phyloP scores from a whole-genome alignment of 1,284 basidiomycete species.

The Microbotryum violaceum region DNA sequence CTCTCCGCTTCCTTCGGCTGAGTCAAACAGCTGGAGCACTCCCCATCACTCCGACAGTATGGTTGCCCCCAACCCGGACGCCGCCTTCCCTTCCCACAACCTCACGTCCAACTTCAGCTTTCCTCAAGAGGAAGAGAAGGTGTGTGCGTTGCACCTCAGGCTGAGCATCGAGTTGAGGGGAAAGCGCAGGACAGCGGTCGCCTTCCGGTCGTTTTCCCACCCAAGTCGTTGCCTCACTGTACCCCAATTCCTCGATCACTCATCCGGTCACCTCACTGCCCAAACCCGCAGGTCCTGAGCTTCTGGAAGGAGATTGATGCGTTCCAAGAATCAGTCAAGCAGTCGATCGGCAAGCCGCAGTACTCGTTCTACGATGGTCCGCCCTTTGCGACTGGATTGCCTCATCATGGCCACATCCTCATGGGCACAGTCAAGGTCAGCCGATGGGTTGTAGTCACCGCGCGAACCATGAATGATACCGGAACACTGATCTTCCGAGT shows the following conservation, averaged over 20 bases:
- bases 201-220: neutral
- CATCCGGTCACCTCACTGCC: neutral
- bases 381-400: conserved; percentile 93
- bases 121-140: conserved; percentile 31
- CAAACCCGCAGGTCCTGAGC: conserved; percentile 59
- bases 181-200: too few species aligned
- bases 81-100: conserved; percentile 26
- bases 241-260: neutral
- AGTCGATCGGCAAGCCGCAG: conserved; percentile 79
- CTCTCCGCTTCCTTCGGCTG: too few species aligned
- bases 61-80: conserved; percentile 19
- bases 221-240: neutral
- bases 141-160: conserved; percentile 1
- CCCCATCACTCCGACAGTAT: neutral
- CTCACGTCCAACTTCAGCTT: conserved; percentile 21
- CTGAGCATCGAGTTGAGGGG: neutral
- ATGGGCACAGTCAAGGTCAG: conserved; percentile 80
- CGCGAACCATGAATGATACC: neutral
- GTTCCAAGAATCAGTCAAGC: conserved; percentile 86
- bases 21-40: neutral
- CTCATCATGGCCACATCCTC: conserved; percentile 55
- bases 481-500: neutral
- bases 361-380: conserved; percentile 97
- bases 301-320: conserved; percentile 98
- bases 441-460: conserved; percentile 12